Percentiles rank a stretch among this genome's conserved stretches.
These are phyloP conservation scores for Dichotomocladium elegans DNA, from an alignment of 371 early-diverging fungal genomes.

Conservation along the genomic window DNA sequence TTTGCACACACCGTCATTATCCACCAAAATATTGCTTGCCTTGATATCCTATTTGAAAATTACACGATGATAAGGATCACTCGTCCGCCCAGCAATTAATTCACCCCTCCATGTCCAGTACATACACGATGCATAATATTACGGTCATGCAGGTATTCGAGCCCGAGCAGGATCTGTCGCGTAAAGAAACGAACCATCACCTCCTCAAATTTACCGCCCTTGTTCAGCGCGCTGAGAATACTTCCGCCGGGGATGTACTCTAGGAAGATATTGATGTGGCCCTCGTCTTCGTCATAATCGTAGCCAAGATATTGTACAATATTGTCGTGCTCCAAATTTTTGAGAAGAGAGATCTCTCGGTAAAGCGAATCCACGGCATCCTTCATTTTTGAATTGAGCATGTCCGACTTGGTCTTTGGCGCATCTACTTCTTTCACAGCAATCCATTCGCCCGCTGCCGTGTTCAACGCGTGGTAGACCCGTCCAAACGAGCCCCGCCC, in stretches of 20 bases:
- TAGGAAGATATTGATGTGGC: constrained; percentile 86
- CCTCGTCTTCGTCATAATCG: constrained; percentile 54
- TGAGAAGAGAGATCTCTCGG: constrained; percentile 37
- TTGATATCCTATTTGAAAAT: constrained; percentile 87
- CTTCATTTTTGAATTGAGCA: constrained; percentile 25
- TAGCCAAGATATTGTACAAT: constrained; percentile 91
- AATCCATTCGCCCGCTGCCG: constrained; percentile 84
- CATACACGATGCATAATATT: constrained; percentile 90
- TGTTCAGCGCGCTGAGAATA: constrained; percentile 77
- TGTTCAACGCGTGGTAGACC: constrained; percentile 91
- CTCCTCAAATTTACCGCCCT: constrained; percentile 83
- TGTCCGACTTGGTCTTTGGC: constrained; percentile 57
- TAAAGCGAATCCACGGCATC: constrained; percentile 38
- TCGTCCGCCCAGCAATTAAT: neutral
- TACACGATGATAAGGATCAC: no score
- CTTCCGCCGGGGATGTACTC: constrained; percentile 98
- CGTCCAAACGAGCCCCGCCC: constrained; percentile 97
- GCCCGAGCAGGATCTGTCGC: constrained; percentile 87
- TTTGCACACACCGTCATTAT: constrained; percentile 86
- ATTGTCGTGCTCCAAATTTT: constrained; percentile 84
- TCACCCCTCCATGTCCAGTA: neutral
- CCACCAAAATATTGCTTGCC: constrained; percentile 90
- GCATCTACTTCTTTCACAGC: constrained; percentile 98
- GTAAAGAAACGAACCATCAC: constrained; percentile 78
- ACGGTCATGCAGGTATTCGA: constrained; percentile 93